Evolutionary conservation across 1,284 basidiomycete species (phyloP).

Genomic region (Limonomyces culmigenus): DNA sequence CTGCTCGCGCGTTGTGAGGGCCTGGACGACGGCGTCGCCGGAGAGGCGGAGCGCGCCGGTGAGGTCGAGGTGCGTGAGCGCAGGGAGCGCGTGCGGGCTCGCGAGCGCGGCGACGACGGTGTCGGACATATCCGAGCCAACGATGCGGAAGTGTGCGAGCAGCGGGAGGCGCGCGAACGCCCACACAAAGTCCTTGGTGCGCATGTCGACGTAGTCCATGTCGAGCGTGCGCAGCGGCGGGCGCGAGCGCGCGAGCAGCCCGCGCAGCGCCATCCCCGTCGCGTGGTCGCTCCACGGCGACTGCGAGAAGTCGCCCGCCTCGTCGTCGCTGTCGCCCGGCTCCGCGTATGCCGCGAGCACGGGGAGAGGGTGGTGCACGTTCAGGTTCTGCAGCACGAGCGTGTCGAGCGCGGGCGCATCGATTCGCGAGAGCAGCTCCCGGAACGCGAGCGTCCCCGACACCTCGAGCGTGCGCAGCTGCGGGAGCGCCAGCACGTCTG

Average conservation of each 20-base stretch:
- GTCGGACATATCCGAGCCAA: conserved; percentile 65
- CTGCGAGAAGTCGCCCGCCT: conserved; percentile 52
- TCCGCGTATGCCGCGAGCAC: conserved; percentile 22
- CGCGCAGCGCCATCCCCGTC: conserved; percentile 62
- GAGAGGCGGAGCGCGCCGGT: not conserved
- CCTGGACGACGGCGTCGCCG: not conserved
- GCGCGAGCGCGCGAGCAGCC: conserved; percentile 33
- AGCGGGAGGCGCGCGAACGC: conserved; percentile 34
- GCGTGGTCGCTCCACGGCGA: conserved; percentile 59
- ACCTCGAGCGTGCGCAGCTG: no score
- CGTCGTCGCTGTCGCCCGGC: conserved; percentile 53
- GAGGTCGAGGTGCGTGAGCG: not conserved
- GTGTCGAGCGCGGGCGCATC: no score
- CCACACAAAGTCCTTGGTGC: conserved; percentile 60
- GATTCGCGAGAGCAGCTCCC: no score
- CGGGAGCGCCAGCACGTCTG: no score
- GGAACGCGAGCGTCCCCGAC: no score
- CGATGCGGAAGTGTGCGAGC: conserved; percentile 48
- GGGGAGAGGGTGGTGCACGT: no score
- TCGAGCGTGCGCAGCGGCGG: conserved; percentile 46
- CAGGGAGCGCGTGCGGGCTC: conserved; percentile 15
- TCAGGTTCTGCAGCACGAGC: no score
- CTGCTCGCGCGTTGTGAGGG: not conserved
- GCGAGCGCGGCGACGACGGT: conserved; percentile 40
- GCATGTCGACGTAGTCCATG: conserved; percentile 67